Evolutionary conservation across 345 rosid genomes (phyloP).

Genomic region (Orychophragmus violaceus): DNA sequence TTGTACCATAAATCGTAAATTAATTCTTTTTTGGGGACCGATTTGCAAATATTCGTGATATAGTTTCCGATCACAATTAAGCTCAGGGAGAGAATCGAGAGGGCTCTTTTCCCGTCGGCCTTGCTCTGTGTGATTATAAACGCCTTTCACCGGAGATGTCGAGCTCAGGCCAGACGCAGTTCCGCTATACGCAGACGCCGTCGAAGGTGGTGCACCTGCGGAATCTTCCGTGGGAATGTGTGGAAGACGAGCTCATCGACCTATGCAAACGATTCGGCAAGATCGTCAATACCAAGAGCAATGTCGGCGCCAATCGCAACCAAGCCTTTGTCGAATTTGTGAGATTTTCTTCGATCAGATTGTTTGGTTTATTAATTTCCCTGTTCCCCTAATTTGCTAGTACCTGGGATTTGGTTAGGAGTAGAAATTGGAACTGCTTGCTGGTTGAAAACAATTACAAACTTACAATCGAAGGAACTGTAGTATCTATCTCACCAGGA

Average conservation of each 20-base stretch:
- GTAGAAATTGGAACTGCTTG: background rate
- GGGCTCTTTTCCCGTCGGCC: background rate
- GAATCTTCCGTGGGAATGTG: constrained; percentile 93
- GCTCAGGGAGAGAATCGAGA: background rate
- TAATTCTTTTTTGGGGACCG: background rate
- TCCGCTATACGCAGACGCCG: constrained; percentile 91
- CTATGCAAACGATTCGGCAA: constrained; percentile 89
- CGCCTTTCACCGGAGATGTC: too few species aligned
- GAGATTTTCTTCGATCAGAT: constrained; percentile 14
- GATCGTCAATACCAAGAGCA: constrained; percentile 88
- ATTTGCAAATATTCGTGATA: background rate
- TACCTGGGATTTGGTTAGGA: background rate
- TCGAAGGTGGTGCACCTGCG: constrained; percentile 92
- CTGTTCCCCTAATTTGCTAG: background rate
- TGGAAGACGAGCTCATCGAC: constrained; percentile 88
- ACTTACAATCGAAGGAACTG: too few species aligned
- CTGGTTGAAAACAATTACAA: too few species aligned
- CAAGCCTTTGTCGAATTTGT: constrained; percentile 97
- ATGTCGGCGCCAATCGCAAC: constrained; percentile 91
- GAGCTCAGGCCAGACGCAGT: constrained; percentile 74
- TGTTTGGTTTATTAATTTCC: background rate
- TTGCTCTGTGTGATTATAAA: background rate
- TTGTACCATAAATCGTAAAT: background rate
- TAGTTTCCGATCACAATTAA: constrained; percentile 9
- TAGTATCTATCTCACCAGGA: too few species aligned